A percentile compares a stretch with the other conserved stretches of the same genome.
These are phyloP conservation scores for Paraphoma sp. DNA, from an alignment of 2,329 filamentous ascomycete species.

Conservation along the genomic window DNA sequence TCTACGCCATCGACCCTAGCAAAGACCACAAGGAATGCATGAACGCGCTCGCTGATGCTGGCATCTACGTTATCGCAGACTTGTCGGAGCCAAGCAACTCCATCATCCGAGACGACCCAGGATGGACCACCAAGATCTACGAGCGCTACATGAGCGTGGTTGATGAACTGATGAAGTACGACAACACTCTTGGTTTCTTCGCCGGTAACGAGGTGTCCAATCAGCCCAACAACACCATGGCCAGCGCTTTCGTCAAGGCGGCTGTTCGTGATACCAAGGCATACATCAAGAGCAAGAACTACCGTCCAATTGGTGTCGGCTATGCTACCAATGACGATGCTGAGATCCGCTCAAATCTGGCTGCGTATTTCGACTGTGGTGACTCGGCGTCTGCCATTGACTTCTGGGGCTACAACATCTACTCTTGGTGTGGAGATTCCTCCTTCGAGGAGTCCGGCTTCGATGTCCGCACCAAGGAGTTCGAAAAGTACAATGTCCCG, in stretches of 20 bases:
- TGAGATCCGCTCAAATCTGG: conserved; percentile 79
- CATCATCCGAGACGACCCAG: conserved; percentile 80
- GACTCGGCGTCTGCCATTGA: conserved; percentile 72
- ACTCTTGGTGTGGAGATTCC: conserved; percentile 96
- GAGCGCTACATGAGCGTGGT: conserved; percentile 83
- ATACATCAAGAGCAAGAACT: conserved; percentile 83
- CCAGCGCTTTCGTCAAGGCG: conserved; percentile 95
- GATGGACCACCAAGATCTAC: conserved; percentile 82
- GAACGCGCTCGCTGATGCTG: conserved; percentile 78
- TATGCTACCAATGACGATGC: conserved; percentile 96
- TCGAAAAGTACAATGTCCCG: conserved; percentile 86
- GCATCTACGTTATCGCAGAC: conserved; percentile 84
- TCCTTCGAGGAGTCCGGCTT: conserved; percentile 80
- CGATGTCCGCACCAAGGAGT: conserved; percentile 82
- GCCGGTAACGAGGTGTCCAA: conserved; percentile 98
- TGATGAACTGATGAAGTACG: conserved; percentile 80
- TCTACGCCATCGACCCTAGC: conserved; percentile 87
- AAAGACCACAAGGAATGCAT: conserved; percentile 84
- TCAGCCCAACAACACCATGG: conserved; percentile 83
- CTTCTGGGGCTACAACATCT: conserved; percentile 99
- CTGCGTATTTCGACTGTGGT: conserved; percentile 95
- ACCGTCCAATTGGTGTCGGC: conserved; percentile 84
- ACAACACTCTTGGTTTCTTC: conserved; percentile 96
- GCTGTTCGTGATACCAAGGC: conserved; percentile 95
- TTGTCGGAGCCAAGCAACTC: conserved; percentile 80